Percentiles rank a stretch among this genome's conserved stretches.
Conservation (phyloP, 2,329 filamentous ascomycete genomes). For the Neospermospora avenae region DNA sequence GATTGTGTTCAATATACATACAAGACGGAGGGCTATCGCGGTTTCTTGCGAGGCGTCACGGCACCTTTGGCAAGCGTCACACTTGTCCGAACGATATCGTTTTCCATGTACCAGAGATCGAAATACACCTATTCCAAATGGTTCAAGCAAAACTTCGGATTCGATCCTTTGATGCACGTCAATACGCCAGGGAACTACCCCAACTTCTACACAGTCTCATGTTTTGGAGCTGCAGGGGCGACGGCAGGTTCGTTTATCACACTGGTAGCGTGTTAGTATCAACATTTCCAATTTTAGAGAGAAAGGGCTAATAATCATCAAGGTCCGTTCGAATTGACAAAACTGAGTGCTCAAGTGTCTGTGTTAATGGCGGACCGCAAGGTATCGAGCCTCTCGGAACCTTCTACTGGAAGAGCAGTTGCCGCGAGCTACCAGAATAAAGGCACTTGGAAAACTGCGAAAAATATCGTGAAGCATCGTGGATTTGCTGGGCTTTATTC, state of each 20-base stretch:
- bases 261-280: slow-evolving; percentile 65
- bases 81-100: slow-evolving; percentile 72
- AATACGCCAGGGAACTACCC: slow-evolving; percentile 69
- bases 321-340: slow-evolving; percentile 87
- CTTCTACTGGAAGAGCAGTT: slow-evolving; percentile 38
- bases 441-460: slow-evolving; percentile 72
- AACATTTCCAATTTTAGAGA: neutral
- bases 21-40: slow-evolving; percentile 64
- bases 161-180: slow-evolving; percentile 71
- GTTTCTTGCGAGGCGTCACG: slow-evolving; percentile 80
- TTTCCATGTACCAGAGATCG: slow-evolving; percentile 74
- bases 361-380: slow-evolving; percentile 66
- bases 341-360: slow-evolving; percentile 81
- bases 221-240: slow-evolving; percentile 75
- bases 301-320: slow-evolving; percentile 13
- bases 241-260: slow-evolving; percentile 79
- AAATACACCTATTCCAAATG: slow-evolving; percentile 71
- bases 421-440: slow-evolving; percentile 73
- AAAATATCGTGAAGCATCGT: slow-evolving; percentile 72
- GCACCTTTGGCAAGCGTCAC: slow-evolving; percentile 80
- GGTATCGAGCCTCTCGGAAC: slow-evolving; percentile 37
- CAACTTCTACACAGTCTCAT: slow-evolving; percentile 68
- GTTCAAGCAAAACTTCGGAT: slow-evolving; percentile 63
- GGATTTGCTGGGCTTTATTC: slow-evolving; percentile 74
- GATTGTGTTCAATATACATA: slow-evolving; percentile 77